These are phyloP conservation scores for Fusarium sp. DNA, from an alignment of 2,329 filamentous ascomycete species.

Conservation along the genomic window DNA sequence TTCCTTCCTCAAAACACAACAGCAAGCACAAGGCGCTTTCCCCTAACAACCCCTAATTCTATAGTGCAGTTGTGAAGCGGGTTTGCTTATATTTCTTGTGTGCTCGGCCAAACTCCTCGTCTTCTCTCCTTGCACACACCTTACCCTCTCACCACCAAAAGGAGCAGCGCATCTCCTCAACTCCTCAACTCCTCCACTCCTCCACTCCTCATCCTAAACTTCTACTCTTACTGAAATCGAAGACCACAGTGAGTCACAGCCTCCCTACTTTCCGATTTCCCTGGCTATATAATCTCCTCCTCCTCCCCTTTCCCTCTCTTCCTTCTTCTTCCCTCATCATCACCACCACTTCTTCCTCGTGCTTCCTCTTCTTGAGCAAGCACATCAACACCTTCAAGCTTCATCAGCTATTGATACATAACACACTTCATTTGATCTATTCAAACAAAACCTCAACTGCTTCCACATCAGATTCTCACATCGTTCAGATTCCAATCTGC, in stretches of 20 bases:
- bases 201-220: constrained; percentile 5
- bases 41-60: neutral
- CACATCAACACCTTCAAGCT: constrained; percentile 6
- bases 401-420: neutral
- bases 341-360: constrained; percentile 9
- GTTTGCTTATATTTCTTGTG: constrained; percentile 16
- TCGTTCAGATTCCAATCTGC: constrained; percentile 14
- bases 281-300: constrained; percentile 15
- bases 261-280: neutral
- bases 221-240: neutral
- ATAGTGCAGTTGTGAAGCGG: neutral
- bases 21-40: neutral
- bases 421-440: neutral
- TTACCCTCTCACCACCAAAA: neutral
- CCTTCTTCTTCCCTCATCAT: constrained; percentile 28
- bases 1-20: constrained; percentile 12
- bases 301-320: constrained; percentile 17
- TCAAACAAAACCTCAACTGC: constrained; percentile 1
- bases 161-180: constrained; percentile 8
- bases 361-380: constrained; percentile 22
- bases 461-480: constrained; percentile 15
- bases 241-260: constrained; percentile 35
- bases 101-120: constrained; percentile 3
- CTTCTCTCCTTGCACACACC: constrained; percentile 11
- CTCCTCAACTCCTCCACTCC: neutral